Base-by-base conservation (phyloP, 768 basidiomycete species). In the Xerocomellus intermedius region DNA sequence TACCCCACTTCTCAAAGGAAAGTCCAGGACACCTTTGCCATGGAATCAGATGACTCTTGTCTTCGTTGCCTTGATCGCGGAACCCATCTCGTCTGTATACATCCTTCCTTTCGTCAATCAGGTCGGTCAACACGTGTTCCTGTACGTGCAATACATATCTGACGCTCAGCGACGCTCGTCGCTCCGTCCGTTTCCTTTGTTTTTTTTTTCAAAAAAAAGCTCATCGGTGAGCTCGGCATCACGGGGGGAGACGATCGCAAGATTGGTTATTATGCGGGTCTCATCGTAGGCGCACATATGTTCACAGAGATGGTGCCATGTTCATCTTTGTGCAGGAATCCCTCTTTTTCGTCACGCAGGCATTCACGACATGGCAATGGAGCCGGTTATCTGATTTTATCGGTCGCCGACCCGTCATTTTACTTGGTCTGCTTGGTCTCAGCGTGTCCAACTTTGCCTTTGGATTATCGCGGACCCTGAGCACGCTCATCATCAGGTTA, bases 191-290 rank as follows among this genome's bases (percentile, higher is more conserved):
- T 37, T 33, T 26, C 26, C 7, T 26, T 26, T 30, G 5, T 26
- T 7, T 26, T 26, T 26, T 6, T 6, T 26, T 26, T 4, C 1
- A 16, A 33, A 33, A 54, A 26, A 35, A 50, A 87, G 85, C 75
- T 86, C 28, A 77, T 86, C 37, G 74, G 79, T 22, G 84, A 84
- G 59, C 73, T 85, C 24, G 82, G 78, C 39, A 74, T 87, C 32
- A 85, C 82, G 9, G 80, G 80, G 17, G 85, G 85, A 19, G 82
- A 87, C 54, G 77, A 82, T 41, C 74, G 76, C 48, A 83, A 82
- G 70, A 81, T 85, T 3, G 86, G 86, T 26, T 87, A 87, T 60
- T 87, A 87, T 63, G 84, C 82, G 24, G 85, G 83, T 32, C 60
- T 87, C 32, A 66, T 71, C 42, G 82, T 86, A 54, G 71, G 85